Evolutionary conservation across 257 asterid genomes (phyloP).

Genomic region (Solanum tacnaense): DNA sequence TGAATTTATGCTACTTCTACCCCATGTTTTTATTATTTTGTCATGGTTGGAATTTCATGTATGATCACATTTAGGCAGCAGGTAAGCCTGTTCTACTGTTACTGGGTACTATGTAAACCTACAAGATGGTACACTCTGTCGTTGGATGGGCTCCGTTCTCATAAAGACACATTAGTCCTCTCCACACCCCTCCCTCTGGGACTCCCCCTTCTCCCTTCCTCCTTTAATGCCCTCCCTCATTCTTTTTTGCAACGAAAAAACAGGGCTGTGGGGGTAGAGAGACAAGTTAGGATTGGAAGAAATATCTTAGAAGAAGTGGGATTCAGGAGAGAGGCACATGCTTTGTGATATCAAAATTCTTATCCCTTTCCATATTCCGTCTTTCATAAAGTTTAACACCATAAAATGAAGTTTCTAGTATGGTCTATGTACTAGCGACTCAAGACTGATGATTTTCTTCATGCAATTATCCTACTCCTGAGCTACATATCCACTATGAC

Average conservation of each 20-base stretch:
- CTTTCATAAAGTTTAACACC: background rate
- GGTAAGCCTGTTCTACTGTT: background rate
- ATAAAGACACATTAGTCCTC: background rate
- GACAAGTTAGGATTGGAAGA: background rate
- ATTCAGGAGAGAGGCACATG: background rate
- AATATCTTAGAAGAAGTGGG: background rate
- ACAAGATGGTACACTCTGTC: background rate
- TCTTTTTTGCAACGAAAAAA: background rate
- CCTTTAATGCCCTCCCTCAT: background rate
- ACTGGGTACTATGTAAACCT: background rate
- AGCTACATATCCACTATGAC: background rate
- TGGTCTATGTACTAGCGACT: background rate
- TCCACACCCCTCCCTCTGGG: background rate
- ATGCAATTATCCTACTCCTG: background rate
- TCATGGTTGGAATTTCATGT: background rate
- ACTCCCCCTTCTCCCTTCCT: background rate
- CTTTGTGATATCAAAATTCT: background rate
- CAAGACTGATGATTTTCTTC: background rate
- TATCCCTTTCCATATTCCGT: background rate
- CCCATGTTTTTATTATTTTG: background rate
- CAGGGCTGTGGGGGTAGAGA: too few species aligned
- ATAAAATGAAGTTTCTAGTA: background rate
- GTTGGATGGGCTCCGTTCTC: background rate
- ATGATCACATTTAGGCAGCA: background rate
- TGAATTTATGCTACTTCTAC: background rate